Evolutionary conservation across 306 rosid species (phyloP).

Genomic region (Ormosia semicastrata): DNA sequence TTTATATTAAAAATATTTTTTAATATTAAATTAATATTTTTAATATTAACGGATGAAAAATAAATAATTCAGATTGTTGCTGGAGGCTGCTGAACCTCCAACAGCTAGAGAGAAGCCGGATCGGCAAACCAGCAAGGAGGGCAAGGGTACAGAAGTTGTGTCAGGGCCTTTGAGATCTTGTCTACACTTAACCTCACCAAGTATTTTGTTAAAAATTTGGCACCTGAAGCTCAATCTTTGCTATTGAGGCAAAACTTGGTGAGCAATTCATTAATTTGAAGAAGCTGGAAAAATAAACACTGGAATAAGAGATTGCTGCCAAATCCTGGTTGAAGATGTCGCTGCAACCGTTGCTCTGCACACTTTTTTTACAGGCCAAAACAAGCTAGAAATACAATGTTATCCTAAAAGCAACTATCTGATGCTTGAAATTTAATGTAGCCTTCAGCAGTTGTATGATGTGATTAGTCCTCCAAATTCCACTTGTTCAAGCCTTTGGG

Average conservation of each 20-base stretch:
- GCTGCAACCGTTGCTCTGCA: background rate
- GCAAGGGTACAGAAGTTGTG: constrained; percentile 64
- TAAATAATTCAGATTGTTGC: no score
- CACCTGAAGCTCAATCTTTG: constrained; percentile 49
- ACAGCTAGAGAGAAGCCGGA: no score
- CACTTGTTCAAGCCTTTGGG: background rate
- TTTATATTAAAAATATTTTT: no score
- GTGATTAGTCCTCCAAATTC: background rate
- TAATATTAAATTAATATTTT: no score
- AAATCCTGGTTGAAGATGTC: background rate
- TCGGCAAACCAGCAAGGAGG: constrained; percentile 60
- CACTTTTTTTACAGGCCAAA: background rate
- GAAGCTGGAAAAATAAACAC: constrained; percentile 34
- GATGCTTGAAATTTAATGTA: background rate
- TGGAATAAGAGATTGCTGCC: background rate
- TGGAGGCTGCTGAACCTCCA: no score
- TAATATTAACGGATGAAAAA: no score
- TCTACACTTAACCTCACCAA: constrained; percentile 43
- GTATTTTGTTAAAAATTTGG: constrained; percentile 43
- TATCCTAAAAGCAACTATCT: background rate
- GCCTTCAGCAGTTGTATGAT: background rate
- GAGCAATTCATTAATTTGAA: constrained; percentile 51
- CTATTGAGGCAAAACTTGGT: constrained; percentile 61
- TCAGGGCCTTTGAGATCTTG: constrained; percentile 49
- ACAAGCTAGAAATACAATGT: background rate